Evolutionary conservation across 306 rosid genomes (phyloP), one percentile per base, ranked within the genome.

Genomic region (Rubus parviflorus): DNA sequence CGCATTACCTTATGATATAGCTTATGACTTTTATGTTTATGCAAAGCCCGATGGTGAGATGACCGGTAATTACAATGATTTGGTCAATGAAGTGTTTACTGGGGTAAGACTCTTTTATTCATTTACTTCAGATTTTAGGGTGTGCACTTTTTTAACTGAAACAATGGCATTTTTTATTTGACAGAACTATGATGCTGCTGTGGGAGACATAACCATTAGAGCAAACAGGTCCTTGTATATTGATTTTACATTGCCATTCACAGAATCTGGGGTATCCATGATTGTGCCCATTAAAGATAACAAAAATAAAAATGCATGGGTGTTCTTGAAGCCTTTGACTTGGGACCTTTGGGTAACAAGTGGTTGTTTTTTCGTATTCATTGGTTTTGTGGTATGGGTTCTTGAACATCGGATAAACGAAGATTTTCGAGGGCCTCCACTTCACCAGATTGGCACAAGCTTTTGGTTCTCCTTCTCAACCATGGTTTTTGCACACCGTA

Each of bases 261-360:
- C 81, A 13, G 81, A 80, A 67, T 68, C 70, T 0, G 84, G 86
- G 1, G 86, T 70, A 7, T 25, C 70, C 3, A 51, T 82, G 69
- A 53, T 79, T 8, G 86, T 85, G 49, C 83, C 83, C 8, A 61
- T 57, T 8, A 64, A 43, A 74, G 38, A 53, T 2, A 37, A 56
- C 53, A 46, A 1, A 43, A 69, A 25, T 25, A 78, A 71, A 40
- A 78, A 75, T 4, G 77, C 83, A 8, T 86, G 81, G 89, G 81
- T 75, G 17, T 85, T 83, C 83, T 54, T 86, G 60, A 83, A 67
- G 77, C 89, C 87, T 12, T 60, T 83, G 19, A 72, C 87, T 22
- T 68, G 68, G 85, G 72, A 68, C 0, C 78, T 86, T 0, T 83
- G 89, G 85, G 2, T 38, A 6, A 77, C 80, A 35, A 69, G 19